Percentiles rank a stretch among this genome's conserved stretches.
Conservation (phyloP, 768 basidiomycete genomes). For the Podaxis mareebaensis region DNA sequence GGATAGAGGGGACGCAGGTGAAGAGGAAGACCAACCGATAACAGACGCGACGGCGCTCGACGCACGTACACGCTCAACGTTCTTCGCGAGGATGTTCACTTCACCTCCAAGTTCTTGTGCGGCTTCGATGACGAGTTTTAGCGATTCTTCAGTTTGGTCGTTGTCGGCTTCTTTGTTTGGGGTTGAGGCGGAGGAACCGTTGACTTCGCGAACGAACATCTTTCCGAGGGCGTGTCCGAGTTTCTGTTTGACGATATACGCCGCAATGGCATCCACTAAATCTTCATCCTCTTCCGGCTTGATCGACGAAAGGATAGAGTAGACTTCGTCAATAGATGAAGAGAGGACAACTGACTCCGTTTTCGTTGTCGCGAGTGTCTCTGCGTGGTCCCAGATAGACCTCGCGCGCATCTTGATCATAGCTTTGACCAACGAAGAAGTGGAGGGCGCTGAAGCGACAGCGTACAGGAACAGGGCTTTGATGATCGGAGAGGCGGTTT, state of each 20-base stretch:
- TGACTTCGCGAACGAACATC: slow-evolving; percentile 49
- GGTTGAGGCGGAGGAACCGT: slow-evolving; percentile 22
- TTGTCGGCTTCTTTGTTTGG: slow-evolving; percentile 34
- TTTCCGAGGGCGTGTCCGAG: slow-evolving; percentile 51
- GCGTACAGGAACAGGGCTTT: slow-evolving; percentile 7
- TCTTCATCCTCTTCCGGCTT: neutral
- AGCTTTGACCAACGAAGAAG: slow-evolving; percentile 56
- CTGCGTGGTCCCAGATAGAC: slow-evolving; percentile 33
- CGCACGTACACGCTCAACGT: slow-evolving; percentile 60
- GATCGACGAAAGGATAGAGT: neutral
- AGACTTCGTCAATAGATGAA: slow-evolving; percentile 56
- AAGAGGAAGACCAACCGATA: neutral
- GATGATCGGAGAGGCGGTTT: slow-evolving; percentile 5
- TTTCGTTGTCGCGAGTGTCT: neutral
- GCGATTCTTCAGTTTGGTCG: slow-evolving; percentile 33
- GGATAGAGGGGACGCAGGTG: slow-evolving; percentile 1
- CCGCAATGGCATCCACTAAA: slow-evolving; percentile 45
- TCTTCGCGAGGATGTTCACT: slow-evolving; percentile 51
- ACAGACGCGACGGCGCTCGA: slow-evolving; percentile 27
- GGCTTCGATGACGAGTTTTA: slow-evolving; percentile 52
- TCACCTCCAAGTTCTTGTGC: slow-evolving; percentile 65
- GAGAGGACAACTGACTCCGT: slow-evolving; percentile 10
- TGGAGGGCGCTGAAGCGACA: slow-evolving; percentile 27
- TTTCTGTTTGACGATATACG: slow-evolving; percentile 48
- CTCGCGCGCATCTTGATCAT: slow-evolving; percentile 37